Percentiles rank a stretch among this genome's conserved stretches.
Conservation (phyloP, 345 rosid genomes). For the Salix suchowensis region DNA sequence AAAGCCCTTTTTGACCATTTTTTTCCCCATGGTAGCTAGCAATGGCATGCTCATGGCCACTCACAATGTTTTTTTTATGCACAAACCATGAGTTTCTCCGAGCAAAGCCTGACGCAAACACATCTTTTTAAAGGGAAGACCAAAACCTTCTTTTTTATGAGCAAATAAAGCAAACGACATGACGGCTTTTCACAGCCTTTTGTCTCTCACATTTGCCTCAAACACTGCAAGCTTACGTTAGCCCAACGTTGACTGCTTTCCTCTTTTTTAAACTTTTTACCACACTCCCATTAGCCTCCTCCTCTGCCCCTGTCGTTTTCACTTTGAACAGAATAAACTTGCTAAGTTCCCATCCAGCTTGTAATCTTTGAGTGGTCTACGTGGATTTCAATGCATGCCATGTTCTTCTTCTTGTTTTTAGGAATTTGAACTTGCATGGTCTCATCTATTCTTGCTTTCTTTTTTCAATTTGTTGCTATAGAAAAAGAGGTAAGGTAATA, state of each 20-base stretch:
- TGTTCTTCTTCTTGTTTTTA: background rate
- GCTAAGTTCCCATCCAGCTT: no score
- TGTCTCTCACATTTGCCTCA: background rate
- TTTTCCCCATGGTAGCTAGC: no score
- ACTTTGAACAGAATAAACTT: background rate
- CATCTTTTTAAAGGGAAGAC: constrained; percentile 1
- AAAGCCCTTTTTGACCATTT: background rate
- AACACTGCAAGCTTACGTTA: background rate
- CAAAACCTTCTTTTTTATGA: background rate
- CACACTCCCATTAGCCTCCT: background rate
- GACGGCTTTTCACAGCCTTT: constrained; percentile 19
- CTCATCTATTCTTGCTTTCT: background rate
- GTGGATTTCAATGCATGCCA: no score
- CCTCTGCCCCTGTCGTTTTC: background rate
- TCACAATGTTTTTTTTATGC: background rate
- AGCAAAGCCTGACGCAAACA: constrained; percentile 11
- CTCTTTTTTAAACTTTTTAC: background rate
- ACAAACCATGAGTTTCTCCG: background rate
- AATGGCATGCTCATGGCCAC: background rate
- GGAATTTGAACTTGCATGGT: background rate
- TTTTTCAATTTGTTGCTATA: no score
- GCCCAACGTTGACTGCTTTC: constrained; percentile 9
- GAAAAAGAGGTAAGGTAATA: background rate
- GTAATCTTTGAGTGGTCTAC: no score
- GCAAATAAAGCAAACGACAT: constrained; percentile 9